Evolutionary conservation across 352 stramenopile species (phyloP), one percentile per base, ranked within the genome.

Genomic region (Pythium myriotylum): DNA sequence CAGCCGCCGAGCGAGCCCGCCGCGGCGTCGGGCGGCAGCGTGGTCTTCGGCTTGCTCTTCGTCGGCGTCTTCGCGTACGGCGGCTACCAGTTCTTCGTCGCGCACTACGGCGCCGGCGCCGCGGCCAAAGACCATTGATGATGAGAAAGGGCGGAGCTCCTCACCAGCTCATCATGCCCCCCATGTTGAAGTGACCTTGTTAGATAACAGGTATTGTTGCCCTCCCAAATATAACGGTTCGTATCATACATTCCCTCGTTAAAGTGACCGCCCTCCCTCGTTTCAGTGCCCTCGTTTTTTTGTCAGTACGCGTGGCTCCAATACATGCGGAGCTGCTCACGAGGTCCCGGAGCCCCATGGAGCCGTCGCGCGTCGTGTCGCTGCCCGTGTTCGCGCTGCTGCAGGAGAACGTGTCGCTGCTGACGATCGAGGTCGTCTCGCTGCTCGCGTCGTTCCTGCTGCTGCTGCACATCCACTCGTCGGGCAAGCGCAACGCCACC

Each of bases 321-420:
- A n/a, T n/a, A n/a, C n/a, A n/a, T n/a, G n/a, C n/a, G n/a, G n/a
- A n/a, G n/a, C n/a, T n/a, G n/a, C n/a, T n/a, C n/a, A n/a, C n/a
- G n/a, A n/a, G n/a, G n/a, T n/a, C n/a, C n/a, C n/a, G n/a, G n/a
- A n/a, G n/a, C n/a, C n/a, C n/a, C 22, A 74, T 73, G 68, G 59
- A 75, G 59, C 55, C 56, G 41, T 68, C 79, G 41, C 74, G 76
- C 12, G 73, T 90, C 12, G 82, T 88, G 72, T 82, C 79, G 26
- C 77, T 85, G 54, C 77, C 81, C 40, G 71, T 90, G 62, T 72
- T 91, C 46, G 77, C 72, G 55, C 79, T 90, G 52, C 63, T 92
- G 51, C 81, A 89, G 61, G 85, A 94, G 68, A 94, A 94, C 26
- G 59, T 83, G 53, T 90, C 84, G 46, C 77, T 93, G 40, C 65